These are phyloP conservation scores for Zopfochytrium polystomum DNA, from an alignment of 371 early-diverging fungal genomes.

Conservation along the genomic window DNA sequence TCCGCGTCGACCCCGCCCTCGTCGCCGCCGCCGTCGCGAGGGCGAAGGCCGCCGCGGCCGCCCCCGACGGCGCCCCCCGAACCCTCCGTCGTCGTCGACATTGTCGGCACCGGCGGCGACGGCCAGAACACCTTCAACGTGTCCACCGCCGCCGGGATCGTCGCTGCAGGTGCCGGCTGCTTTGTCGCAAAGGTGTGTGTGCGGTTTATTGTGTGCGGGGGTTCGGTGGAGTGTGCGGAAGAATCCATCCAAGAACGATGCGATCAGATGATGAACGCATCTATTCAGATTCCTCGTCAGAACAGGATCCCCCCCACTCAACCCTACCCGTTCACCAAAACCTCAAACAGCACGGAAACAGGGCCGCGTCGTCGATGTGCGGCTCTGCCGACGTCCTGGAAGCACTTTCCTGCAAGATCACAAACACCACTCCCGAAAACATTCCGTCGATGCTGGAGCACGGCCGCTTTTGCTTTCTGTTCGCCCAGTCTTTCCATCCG, in stretches of 20 bases:
- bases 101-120: conserved; percentile 98
- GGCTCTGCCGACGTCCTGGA: conserved; percentile 95
- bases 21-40: too few species aligned
- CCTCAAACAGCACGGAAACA: conserved; percentile 87
- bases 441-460: conserved; percentile 59
- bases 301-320: too few species aligned
- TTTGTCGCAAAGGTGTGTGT: conserved; percentile 82
- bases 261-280: too few species aligned
- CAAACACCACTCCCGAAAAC: conserved; percentile 58
- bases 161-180: conserved; percentile 91
- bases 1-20: conserved; percentile 20
- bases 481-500: conserved; percentile 89
- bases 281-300: too few species aligned
- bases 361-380: conserved; percentile 88
- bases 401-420: conserved; percentile 72
- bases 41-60: too few species aligned
- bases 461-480: conserved; percentile 86
- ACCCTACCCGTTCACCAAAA: too few species aligned
- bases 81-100: conserved; percentile 65
- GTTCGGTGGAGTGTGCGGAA: too few species aligned
- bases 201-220: neutral
- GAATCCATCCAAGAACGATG: too few species aligned
- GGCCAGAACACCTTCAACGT: conserved; percentile 96
- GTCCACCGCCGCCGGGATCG: conserved; percentile 85
- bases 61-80: neutral